Conservation (phyloP, 2,329 filamentous ascomycete genomes). For the Penicillium sp. region DNA sequence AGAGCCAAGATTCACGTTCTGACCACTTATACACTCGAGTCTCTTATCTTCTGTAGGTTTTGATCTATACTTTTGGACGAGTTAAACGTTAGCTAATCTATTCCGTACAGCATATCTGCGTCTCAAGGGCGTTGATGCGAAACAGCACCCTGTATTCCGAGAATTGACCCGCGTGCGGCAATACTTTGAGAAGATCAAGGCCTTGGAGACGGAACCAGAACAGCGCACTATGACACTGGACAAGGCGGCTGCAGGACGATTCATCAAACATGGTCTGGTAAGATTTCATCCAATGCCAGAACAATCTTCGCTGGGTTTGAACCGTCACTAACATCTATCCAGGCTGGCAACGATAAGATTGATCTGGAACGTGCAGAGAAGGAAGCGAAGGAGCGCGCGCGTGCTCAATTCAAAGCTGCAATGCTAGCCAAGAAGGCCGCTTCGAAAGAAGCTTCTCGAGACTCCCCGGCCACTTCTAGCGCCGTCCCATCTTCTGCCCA, state of each 20-base stretch:
- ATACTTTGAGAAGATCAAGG: constrained; percentile 91
- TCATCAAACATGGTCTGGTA: constrained; percentile 81
- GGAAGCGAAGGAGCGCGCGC: constrained; percentile 55
- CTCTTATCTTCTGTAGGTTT: constrained; percentile 77
- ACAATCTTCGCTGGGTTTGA: neutral
- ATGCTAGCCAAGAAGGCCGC: constrained; percentile 46
- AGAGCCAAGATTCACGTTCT: constrained; percentile 93
- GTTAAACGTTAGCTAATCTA: neutral
- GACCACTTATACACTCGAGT: constrained; percentile 86
- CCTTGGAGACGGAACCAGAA: constrained; percentile 66
- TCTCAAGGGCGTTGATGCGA: constrained; percentile 79
- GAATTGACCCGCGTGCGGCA: constrained; percentile 86
- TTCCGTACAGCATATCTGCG: constrained; percentile 67
- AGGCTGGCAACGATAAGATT: constrained; percentile 56
- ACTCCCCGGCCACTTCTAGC: constrained; percentile 16
- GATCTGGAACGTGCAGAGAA: constrained; percentile 55
- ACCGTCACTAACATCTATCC: constrained; percentile 18
- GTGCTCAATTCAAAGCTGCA: constrained; percentile 53
- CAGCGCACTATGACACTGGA: constrained; percentile 66
- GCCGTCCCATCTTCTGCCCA: constrained; percentile 16
- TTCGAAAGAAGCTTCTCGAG: constrained; percentile 21
- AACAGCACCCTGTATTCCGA: constrained; percentile 79
- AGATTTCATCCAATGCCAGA: constrained; percentile 27
- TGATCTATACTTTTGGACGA: neutral
- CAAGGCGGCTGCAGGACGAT: constrained; percentile 76